Percentiles rank a stretch among this genome's conserved stretches.
phyloP scores from a whole-genome alignment of 2,329 filamentous ascomycete species.

The Verticillium albo-atrum region DNA sequence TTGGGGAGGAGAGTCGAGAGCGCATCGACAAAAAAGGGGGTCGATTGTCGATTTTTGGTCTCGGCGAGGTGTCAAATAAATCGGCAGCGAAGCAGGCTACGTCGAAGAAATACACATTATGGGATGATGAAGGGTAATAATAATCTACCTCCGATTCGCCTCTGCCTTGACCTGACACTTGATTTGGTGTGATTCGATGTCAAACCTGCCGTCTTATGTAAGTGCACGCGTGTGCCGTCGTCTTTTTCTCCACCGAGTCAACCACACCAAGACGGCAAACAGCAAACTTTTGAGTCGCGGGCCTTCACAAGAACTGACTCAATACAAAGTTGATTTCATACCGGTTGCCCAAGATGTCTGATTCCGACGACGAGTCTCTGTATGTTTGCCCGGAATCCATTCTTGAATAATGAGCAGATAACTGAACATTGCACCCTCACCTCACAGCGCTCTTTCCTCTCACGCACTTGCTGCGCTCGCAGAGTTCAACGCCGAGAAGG shows the following conservation, averaged over 20 bases:
- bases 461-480: constrained; percentile 65
- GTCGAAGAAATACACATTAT: too few species aligned
- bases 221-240: not conserved
- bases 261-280: not conserved
- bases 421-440: not conserved
- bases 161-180: too few species aligned
- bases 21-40: too few species aligned
- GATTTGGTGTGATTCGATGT: too few species aligned
- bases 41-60: too few species aligned
- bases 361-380: constrained; percentile 42
- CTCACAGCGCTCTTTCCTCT: constrained; percentile 55
- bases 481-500: constrained; percentile 70
- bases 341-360: constrained; percentile 1
- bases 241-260: not conserved
- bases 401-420: not conserved
- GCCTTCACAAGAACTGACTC: not conserved
- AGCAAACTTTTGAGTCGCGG: not conserved
- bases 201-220: too few species aligned
- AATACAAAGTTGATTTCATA: not conserved
- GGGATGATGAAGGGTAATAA: too few species aligned
- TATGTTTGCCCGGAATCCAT: constrained; percentile 21
- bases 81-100: too few species aligned
- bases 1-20: too few species aligned
- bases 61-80: too few species aligned
- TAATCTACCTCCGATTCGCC: too few species aligned